These are phyloP conservation scores for Helotiales sp. DNA, from an alignment of 2,329 filamentous ascomycete genomes.

Conservation along the genomic window DNA sequence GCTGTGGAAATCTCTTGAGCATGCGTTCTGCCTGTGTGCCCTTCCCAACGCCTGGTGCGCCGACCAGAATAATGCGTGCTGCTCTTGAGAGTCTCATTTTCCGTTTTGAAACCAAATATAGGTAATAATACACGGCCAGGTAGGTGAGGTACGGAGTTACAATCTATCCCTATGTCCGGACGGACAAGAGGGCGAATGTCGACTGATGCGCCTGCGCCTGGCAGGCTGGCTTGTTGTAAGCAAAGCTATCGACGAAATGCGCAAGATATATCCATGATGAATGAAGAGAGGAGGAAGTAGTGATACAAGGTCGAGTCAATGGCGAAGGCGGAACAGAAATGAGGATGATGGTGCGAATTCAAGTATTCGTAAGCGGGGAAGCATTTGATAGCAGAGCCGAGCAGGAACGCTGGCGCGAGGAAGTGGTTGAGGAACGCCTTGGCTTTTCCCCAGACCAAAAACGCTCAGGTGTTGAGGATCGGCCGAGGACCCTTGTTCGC, in stretches of 20 bases:
- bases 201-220: slow-evolving; percentile 22
- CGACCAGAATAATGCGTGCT: slow-evolving; percentile 90
- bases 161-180: slow-evolving; percentile 17
- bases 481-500: slow-evolving; percentile 1
- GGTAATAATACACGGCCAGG: slow-evolving; percentile 1
- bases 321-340: slow-evolving; percentile 2
- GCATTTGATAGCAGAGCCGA: background rate
- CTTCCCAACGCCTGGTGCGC: slow-evolving; percentile 89
- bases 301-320: background rate
- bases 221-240: slow-evolving; percentile 18
- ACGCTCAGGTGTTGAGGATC: slow-evolving; percentile 5
- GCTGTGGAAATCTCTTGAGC: slow-evolving; percentile 80
- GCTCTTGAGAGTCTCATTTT: slow-evolving; percentile 72
- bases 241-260: slow-evolving; percentile 7
- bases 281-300: background rate
- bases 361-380: background rate
- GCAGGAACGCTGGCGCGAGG: slow-evolving; percentile 5
- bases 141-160: background rate
- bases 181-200: slow-evolving; percentile 5
- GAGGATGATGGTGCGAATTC: slow-evolving; percentile 2
- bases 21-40: slow-evolving; percentile 92
- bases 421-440: slow-evolving; percentile 11
- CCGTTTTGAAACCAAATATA: background rate
- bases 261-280: slow-evolving; percentile 31
- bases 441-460: slow-evolving; percentile 6